Evolutionary conservation across 805 yeast species (phyloP), one percentile per base, ranked within the genome.

Genomic region (Saturnispora serradocipensis): DNA sequence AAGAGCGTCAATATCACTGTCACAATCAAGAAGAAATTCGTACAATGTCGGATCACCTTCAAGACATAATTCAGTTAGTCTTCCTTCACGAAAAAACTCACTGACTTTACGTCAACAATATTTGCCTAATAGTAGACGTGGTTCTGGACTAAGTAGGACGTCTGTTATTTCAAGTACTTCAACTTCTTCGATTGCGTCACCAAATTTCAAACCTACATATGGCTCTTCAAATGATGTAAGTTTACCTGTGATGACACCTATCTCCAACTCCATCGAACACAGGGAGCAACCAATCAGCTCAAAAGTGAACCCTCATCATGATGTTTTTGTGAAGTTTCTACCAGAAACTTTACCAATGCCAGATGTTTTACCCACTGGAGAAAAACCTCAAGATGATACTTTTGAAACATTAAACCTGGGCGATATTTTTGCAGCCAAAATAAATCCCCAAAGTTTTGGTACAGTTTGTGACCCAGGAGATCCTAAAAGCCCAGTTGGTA

Each of bases 331-430:
- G 13, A 54, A 55, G 25, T 48, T 56, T 27, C 49, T 84, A 5
- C 88, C 89, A 0, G 80, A 84, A 0, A 77, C 71, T 49, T 63
- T 72, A 16, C 80, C 84, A 1, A 67, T 78, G 53, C 90, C 90
- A 3, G 64, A 24, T 2, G 50, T 56, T 28, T 40, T 46, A 15
- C 50, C 52, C 3, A 48, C 48, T 22, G 68, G 81, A 5, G 18
- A 30, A 6, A 24, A 24, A 4, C 44, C 45, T 43, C 32, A 35
- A 3, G 43, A 46, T 13, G 18, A 20, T 18, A 18, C 24, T 18
- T 38, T 38, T 38, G 42, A 38, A 18, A 8, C 22, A 18, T 18
- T 38, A 38, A 38, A 18, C 22, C 8, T 38, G 15, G 24, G 42
- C 5, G 42, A 38, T 38, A 18, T 38, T 18, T 18, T 38, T 10